Conservation (phyloP, 352 stramenopile species). For the Globisporangium radiosum region DNA sequence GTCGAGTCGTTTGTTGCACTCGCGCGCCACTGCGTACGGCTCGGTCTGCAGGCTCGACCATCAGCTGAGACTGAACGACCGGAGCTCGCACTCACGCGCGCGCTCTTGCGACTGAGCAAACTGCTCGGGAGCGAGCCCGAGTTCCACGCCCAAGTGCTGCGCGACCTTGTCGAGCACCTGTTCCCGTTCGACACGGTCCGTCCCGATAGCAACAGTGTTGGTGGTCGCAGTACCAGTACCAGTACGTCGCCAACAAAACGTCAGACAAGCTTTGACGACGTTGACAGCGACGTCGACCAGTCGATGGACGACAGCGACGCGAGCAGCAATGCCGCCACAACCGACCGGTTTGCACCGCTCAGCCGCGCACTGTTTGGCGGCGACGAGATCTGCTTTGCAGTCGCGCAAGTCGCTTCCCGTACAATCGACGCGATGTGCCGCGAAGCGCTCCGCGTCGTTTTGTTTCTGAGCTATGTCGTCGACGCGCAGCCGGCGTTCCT, state of each 20-base stretch:
- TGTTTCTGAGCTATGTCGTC: conserved; percentile 57
- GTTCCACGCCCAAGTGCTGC: conserved; percentile 53
- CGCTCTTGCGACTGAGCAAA: conserved; percentile 54
- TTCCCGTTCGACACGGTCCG: conserved; percentile 36
- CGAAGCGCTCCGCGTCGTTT: conserved; percentile 51
- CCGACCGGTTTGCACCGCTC: conserved; percentile 7
- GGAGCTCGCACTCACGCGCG: conserved; percentile 44
- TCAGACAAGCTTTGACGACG: conserved; percentile 14
- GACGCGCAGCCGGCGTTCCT: conserved; percentile 55
- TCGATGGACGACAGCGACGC: conserved; percentile 24
- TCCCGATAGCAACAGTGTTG: no score
- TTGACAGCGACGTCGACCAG: conserved; percentile 23
- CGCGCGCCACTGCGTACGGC: conserved; percentile 52
- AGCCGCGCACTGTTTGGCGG: conserved; percentile 33
- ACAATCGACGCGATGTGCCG: conserved; percentile 64
- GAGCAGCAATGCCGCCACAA: background rate
- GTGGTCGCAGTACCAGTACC: background rate
- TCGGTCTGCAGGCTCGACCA: conserved; percentile 20
- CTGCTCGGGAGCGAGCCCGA: conserved; percentile 32
- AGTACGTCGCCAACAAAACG: conserved; percentile 16
- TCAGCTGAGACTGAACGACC: conserved; percentile 10
- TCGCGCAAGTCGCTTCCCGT: conserved; percentile 46
- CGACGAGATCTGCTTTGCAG: conserved; percentile 50
- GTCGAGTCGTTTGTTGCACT: conserved; percentile 61
- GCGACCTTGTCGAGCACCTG: conserved; percentile 47